phyloP scores from a whole-genome alignment of 148 eudicot genomes.

The Suaeda aralocaspica region DNA sequence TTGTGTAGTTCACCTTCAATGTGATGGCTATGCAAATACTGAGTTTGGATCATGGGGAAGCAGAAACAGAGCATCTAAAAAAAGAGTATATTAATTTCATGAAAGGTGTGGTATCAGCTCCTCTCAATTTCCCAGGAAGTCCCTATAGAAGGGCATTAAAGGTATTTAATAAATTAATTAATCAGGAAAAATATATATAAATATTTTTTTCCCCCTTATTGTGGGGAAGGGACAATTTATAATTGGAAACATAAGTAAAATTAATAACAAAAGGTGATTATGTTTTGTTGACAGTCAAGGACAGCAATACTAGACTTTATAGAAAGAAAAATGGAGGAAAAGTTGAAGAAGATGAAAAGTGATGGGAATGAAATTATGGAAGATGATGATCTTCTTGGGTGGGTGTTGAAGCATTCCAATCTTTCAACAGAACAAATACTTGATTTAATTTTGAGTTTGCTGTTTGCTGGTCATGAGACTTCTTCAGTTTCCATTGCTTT shows the following conservation, averaged over 20 bases:
- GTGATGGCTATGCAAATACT: slow-evolving; percentile 91
- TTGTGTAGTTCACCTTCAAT: slow-evolving; percentile 79
- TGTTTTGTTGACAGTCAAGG: slow-evolving; percentile 58
- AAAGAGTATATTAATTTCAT: slow-evolving; percentile 91
- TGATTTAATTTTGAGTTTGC: slow-evolving; percentile 78
- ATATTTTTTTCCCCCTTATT: too few relatives aligned
- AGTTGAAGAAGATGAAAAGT: slow-evolving; percentile 33
- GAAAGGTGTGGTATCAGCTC: slow-evolving; percentile 96
- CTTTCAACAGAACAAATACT: slow-evolving; percentile 90
- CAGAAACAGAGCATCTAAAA: slow-evolving; percentile 83
- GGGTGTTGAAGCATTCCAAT: slow-evolving; percentile 78
- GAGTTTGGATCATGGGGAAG: slow-evolving; percentile 86
- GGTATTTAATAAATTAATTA: too few relatives aligned
- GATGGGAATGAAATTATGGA: slow-evolving; percentile 32
- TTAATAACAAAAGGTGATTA: neutral
- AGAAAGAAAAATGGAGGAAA: slow-evolving; percentile 71
- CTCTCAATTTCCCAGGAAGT: slow-evolving; percentile 92
- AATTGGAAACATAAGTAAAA: neutral
- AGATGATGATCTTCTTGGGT: slow-evolving; percentile 87
- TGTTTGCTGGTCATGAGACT: slow-evolving; percentile 97
- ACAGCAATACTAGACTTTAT: slow-evolving; percentile 70
- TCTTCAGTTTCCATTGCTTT: slow-evolving; percentile 91
- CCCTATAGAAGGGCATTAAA: slow-evolving; percentile 81
- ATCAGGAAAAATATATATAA: too few relatives aligned
- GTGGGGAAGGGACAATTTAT: neutral